Base-by-base conservation (phyloP, 1,284 basidiomycete species). In the Puccinia coronata region DNA sequence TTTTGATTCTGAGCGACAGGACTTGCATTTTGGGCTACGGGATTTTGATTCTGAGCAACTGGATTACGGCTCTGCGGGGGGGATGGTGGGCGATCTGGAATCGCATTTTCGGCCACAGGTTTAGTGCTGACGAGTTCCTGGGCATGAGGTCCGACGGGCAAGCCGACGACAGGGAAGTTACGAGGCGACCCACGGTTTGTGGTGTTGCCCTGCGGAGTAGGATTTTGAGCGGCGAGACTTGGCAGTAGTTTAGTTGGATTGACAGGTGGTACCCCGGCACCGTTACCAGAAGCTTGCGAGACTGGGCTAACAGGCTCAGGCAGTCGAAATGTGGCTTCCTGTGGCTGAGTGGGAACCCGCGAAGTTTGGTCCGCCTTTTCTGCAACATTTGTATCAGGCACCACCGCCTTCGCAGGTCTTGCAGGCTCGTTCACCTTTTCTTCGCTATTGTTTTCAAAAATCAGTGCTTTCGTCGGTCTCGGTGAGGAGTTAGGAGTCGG, bases 161-260 rank as follows among this genome's bases (percentile, higher is more conserved):
- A 67, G 14, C 63, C 63, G 25, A 67, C 36, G 39, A 67, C 63
- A 25, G 63, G 63, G 39, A 67, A 67, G 36, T 65, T 39, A 6
- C 63, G 63, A 5, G 36, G 18, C n/a, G n/a, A 36, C 25, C n/a
- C 36, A 36, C 11, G 39, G 41, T 47, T 47, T 2, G 63, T 47
- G 63, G 63, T 25, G 41, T 67, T 67, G 63, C 39, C 39, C 41
- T 67, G 39, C 1, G 23, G 23, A 43, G 63, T 16, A 2, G 63
- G 2, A 43, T 39, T 5, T 16, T n/a, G 63, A 47, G n/a, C 9
- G 23, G 18, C 39, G 41, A 9, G 5, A 9, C 1, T 47, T 39
- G 41, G 2, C 36, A 11, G 34, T 41, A 36, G 39, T 12, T 23
- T 41, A 18, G 61, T 39, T 39, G 36, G 36, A 65, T 23, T 23